Base-by-base conservation (phyloP, 257 asterid genomes). In the Ophiorrhiza pumila region DNA sequence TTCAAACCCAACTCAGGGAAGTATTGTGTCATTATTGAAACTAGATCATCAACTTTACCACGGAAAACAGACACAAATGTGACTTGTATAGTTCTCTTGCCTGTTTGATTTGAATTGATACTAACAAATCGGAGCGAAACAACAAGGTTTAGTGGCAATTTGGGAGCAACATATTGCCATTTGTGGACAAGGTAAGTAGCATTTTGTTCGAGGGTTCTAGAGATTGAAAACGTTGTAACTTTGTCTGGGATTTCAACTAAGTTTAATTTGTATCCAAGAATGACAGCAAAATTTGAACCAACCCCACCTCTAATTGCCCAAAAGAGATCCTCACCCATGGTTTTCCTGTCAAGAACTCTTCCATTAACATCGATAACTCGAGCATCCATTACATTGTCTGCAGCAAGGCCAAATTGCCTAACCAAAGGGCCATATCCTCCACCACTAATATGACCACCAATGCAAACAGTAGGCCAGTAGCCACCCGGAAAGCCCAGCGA, bases 371-470 rank as follows among this genome's bases (percentile, higher is more conserved):
- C 63, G 12, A 69, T 52, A 4, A 69, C 10, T 0, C 42, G 34
- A 23, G 71, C 71, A 15, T 66, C 71, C 14, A 66, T 12, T 14
- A 66, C 71, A 25, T 66, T 66, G 39, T 42, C 71, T 2, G 71
- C 71, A 1, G 56, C 71, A 13, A 66, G 57, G 6, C 71, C 71
- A 27, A 31, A 49, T 35, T 69, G 35, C 29, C 74, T 9, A 2
- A 39, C 32, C 29, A 69, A 42, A 1, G 64, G 64, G n/a, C 74
- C 74, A 15, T 50, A 69, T n/a, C 74, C 64, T 14, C 74, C 74
- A 0, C 74, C 74, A 34, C 64, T 50, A 17, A 69, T 53, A 11
- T 69, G 74, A 5, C 74, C 64, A 15, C 74, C 74, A 18, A 32
- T 23, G 0, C 47, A 18, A 1, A 69, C 62, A 4, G 74, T 52